phyloP scores from a whole-genome alignment of 352 stramenopile genomes.

The Pythium monospermum region DNA sequence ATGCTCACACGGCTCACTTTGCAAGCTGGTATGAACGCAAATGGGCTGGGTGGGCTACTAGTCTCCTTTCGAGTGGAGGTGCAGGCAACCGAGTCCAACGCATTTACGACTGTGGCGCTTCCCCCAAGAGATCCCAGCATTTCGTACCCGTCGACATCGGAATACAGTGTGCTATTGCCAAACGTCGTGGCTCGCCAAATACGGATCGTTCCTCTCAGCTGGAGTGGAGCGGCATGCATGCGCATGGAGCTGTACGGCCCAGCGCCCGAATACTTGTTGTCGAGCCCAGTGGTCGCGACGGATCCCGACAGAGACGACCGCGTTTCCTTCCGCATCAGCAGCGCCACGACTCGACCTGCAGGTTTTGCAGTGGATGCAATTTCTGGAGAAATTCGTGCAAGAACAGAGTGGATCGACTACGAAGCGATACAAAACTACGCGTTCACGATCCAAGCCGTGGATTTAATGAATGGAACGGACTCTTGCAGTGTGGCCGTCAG shows the following conservation, averaged over 20 bases:
- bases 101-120: conserved; percentile 7
- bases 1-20: conserved; percentile 33
- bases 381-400: conserved; percentile 10
- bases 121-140: not conserved
- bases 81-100: not conserved
- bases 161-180: conserved; percentile 15
- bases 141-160: not conserved
- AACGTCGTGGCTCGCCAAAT: conserved; percentile 35
- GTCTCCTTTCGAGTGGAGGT: conserved; percentile 15
- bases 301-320: conserved; percentile 17
- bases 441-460: conserved; percentile 3
- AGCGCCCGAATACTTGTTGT: conserved; percentile 16
- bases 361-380: conserved; percentile 14
- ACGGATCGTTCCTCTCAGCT: conserved; percentile 36
- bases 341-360: conserved; percentile 2
- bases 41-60: conserved; percentile 7
- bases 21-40: conserved; percentile 19
- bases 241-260: conserved; percentile 40
- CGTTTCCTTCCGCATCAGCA: conserved; percentile 5
- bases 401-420: conserved; percentile 24
- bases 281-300: conserved; percentile 1
- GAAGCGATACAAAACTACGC: conserved; percentile 2
- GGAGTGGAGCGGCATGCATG: conserved; percentile 31
- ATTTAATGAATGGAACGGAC: conserved; percentile 5
- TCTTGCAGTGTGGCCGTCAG: not conserved